A percentile compares a stretch with the other conserved stretches of the same genome.
Evolutionary conservation across 1,284 basidiomycete genomes (phyloP).

Genomic region (Earliella scabrosa): DNA sequence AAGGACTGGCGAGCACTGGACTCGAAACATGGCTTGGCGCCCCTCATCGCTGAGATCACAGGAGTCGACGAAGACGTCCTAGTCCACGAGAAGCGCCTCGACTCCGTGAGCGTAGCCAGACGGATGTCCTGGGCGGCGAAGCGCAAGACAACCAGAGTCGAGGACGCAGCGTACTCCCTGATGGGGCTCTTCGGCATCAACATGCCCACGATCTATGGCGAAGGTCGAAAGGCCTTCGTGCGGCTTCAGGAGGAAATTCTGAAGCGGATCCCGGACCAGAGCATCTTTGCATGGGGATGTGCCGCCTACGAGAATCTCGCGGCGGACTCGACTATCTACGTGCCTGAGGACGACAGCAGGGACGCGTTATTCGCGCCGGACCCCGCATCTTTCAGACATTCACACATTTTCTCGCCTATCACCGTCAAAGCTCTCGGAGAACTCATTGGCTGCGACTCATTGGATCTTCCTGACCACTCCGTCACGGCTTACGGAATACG

Average conservation of each 20-base stretch:
- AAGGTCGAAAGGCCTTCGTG: slow-evolving; percentile 10
- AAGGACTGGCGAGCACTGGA: neutral
- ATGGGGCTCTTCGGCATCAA: slow-evolving; percentile 15
- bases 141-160: slow-evolving; percentile 1
- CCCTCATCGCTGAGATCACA: neutral
- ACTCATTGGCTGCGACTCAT: too few relatives aligned
- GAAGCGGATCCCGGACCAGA: slow-evolving; percentile 10
- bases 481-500: too few relatives aligned
- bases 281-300: slow-evolving; percentile 16
- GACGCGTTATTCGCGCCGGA: too few relatives aligned
- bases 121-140: slow-evolving; percentile 15
- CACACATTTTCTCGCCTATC: too few relatives aligned
- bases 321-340: too few relatives aligned
- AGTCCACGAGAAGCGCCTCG: neutral
- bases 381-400: too few relatives aligned
- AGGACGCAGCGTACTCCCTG: slow-evolving; percentile 14
- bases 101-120: slow-evolving; percentile 8
- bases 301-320: too few relatives aligned
- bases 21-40: slow-evolving; percentile 3
- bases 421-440: too few relatives aligned
- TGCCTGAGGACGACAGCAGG: too few relatives aligned
- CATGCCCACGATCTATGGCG: slow-evolving; percentile 13
- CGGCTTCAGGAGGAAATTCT: slow-evolving; percentile 14
- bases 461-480: too few relatives aligned
- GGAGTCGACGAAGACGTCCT: slow-evolving; percentile 2